A percentile compares a stretch with the other conserved stretches of the same genome.
These are phyloP conservation scores for Amorphotheca resinae DNA, from an alignment of 495 filamentous ascomycete species.

Conservation along the genomic window DNA sequence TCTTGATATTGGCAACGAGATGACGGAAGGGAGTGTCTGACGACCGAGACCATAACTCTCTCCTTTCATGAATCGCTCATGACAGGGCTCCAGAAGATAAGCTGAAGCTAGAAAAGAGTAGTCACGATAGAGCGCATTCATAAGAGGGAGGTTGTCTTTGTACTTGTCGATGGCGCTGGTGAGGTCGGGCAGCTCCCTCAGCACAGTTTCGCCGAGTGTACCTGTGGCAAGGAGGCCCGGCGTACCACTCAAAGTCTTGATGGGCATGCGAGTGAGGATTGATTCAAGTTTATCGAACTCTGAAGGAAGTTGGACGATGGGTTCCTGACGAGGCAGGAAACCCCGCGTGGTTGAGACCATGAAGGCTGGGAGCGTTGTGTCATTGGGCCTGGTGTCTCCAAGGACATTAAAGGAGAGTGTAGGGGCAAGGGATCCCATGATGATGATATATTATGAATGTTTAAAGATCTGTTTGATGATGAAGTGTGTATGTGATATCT, in stretches of 20 bases:
- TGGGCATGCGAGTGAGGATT: constrained; percentile 61
- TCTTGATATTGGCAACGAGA: constrained; percentile 63
- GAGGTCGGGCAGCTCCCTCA: constrained; percentile 58
- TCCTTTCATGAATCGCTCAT: constrained; percentile 53
- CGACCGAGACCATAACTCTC: constrained; percentile 65
- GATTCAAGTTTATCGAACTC: constrained; percentile 59
- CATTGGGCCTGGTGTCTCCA: constrained; percentile 44
- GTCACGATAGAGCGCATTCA: constrained; percentile 79
- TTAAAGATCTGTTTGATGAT: background rate
- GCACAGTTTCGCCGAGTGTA: constrained; percentile 55
- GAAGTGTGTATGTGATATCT: background rate
- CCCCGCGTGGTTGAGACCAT: constrained; percentile 77
- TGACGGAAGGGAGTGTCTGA: constrained; percentile 50
- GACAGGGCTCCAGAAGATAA: constrained; percentile 90
- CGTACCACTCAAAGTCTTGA: constrained; percentile 51
- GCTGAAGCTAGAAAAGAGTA: constrained; percentile 82
- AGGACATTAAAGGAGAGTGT: constrained; percentile 34
- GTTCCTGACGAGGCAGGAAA: constrained; percentile 59
- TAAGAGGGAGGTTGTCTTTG: constrained; percentile 50
- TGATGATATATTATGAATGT: constrained; percentile 2
- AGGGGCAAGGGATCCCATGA: constrained; percentile 18
- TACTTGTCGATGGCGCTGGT: constrained; percentile 58
- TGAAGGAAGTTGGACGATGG: constrained; percentile 45
- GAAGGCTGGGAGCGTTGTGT: constrained; percentile 59
- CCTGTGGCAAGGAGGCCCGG: constrained; percentile 67